These are phyloP conservation scores for Leishmania amazonensis DNA, from an alignment of 208 protist species.

Conservation along the genomic window DNA sequence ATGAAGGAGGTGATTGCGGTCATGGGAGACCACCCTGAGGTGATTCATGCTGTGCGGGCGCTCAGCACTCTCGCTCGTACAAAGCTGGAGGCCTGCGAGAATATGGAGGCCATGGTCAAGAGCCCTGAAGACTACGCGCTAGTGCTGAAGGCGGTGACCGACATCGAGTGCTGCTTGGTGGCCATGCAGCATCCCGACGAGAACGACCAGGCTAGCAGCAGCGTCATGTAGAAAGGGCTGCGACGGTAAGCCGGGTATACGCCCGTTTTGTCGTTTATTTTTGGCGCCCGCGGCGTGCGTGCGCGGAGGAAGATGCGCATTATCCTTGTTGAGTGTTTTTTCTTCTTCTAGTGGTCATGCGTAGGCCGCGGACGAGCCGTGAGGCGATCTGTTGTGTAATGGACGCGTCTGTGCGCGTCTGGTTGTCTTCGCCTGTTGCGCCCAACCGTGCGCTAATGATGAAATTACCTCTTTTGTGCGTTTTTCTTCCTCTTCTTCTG, in stretches of 20 bases:
- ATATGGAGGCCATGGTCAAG: slow-evolving; percentile 49
- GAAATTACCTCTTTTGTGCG: background rate
- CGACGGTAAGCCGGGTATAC: background rate
- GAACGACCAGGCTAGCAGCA: slow-evolving; percentile 15
- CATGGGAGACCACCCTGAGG: slow-evolving; percentile 56
- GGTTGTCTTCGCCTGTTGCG: background rate
- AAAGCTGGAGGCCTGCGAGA: slow-evolving; percentile 68
- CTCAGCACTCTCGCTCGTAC: slow-evolving; percentile 43
- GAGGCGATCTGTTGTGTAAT: background rate
- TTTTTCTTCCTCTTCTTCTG: background rate
- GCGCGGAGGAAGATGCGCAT: background rate
- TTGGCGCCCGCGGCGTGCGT: background rate
- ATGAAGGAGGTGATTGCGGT: slow-evolving; percentile 81
- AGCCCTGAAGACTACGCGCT: slow-evolving; percentile 83
- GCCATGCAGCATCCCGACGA: slow-evolving; percentile 50
- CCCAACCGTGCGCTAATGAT: background rate
- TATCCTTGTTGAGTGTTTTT: background rate
- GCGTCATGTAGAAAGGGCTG: background rate
- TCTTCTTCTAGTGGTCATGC: background rate
- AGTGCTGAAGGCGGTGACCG: slow-evolving; percentile 85
- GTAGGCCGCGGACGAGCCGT: background rate
- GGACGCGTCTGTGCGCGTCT: background rate
- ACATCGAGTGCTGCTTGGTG: slow-evolving; percentile 87
- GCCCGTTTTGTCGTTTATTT: background rate
- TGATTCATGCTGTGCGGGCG: slow-evolving; percentile 54